These are phyloP conservation scores for Forsythia suspensa DNA, from an alignment of 257 asterid species.

Conservation along the genomic window DNA sequence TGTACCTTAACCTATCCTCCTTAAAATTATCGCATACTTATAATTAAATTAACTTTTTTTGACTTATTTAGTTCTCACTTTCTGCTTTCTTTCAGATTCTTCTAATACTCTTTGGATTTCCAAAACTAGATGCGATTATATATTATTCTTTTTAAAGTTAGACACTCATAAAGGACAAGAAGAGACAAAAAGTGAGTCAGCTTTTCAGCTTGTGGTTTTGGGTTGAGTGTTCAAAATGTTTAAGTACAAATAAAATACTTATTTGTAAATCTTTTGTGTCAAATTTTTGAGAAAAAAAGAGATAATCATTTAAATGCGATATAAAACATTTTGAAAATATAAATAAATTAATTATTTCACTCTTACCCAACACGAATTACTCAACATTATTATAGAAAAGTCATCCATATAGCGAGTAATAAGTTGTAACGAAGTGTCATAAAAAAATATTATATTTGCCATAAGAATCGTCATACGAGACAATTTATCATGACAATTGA, in stretches of 20 bases:
- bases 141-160: slow-evolving; percentile 24
- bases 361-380: no score
- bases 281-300: background rate
- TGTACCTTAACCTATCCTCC: slow-evolving; percentile 48
- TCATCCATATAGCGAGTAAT: no score
- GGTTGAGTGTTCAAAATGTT: background rate
- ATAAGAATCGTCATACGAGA: no score
- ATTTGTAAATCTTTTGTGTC: no score
- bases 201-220: slow-evolving; percentile 38
- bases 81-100: slow-evolving; percentile 54
- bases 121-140: slow-evolving; percentile 20
- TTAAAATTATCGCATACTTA: slow-evolving; percentile 34
- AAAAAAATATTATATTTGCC: no score
- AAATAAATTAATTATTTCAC: no score
- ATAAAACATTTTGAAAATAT: no score
- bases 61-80: slow-evolving; percentile 45
- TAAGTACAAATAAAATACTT: no score
- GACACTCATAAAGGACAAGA: slow-evolving; percentile 47
- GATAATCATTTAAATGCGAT: background rate
- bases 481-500: no score
- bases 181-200: slow-evolving; percentile 40
- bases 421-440: no score
- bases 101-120: slow-evolving; percentile 40
- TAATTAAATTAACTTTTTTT: slow-evolving; percentile 37
- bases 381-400: no score